Evolutionary conservation across 1,139 yeast genomes (phyloP), one percentile per base, ranked within the genome.

Genomic region (Blastobotrys proliferans): DNA sequence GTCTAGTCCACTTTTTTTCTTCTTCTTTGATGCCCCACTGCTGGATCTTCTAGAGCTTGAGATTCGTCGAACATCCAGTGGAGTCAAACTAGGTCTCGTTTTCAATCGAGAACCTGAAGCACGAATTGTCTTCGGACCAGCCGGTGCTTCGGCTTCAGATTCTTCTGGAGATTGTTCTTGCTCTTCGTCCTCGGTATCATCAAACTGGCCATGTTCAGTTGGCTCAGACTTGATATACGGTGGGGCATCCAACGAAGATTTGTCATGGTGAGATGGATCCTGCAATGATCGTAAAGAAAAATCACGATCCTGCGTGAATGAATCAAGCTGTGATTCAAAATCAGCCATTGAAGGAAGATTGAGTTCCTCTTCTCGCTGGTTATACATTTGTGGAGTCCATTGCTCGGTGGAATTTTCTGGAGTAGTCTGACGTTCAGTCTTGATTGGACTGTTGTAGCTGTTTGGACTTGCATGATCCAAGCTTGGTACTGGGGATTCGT

Each of bases 21-120:
- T 18, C 29, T 13, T 22, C 20, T 29, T 28, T 28, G 13, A 34
- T 9, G 38, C 34, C 35, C 31, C 21, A 13, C 38, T 17, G n/a
- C 27, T 49, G 44, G 30, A 14, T 26, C 51, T 39, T 28, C 47
- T 30, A n/a, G 48, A 35, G 31, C 46, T 35, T 3, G 52, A 42
- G 6, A 56, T 46, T 6, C 55, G 48, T 5, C 53, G 53, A 8
- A 57, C 61, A 32, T 51, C 60, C 35, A 48, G 50, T 8, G 63
- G 62, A 4, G 60, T 54, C n/a, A 66, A 39, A 27, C 69, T 65
- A 4, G 64, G 58, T 6, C 66, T 52, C 1, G 67, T 61, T 40
- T 53, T 56, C n/a, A 58, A 35, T 22, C 50, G 44, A 5, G 66
- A 59, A 3, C 59, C 60, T 3, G 55, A 47, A 4, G 57, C 52